Evolutionary conservation across 495 filamentous ascomycete species (phyloP).

Genomic region (Hyaloscypha variabilis): DNA sequence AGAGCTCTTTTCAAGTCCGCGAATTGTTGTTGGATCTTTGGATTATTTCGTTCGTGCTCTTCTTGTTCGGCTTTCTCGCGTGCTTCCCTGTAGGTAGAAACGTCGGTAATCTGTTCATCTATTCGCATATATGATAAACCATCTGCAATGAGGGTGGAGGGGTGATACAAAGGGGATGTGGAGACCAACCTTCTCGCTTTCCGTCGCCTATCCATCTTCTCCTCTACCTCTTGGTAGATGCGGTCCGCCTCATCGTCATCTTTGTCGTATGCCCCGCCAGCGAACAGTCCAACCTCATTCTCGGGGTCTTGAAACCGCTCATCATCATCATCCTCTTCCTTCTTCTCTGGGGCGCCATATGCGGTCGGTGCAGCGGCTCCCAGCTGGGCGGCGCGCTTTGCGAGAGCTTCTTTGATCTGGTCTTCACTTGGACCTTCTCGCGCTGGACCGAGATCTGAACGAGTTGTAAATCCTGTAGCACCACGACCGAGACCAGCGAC

Average conservation of each 20-base stretch:
- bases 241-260: conserved; percentile 97
- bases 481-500: conserved; percentile 97
- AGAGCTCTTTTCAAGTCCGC: conserved; percentile 92
- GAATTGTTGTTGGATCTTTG: conserved; percentile 98
- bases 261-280: conserved; percentile 89
- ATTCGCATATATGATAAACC: conserved; percentile 67
- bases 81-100: conserved; percentile 82
- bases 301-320: conserved; percentile 95
- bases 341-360: conserved; percentile 78
- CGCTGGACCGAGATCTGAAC: conserved; percentile 94
- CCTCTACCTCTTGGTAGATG: conserved; percentile 93
- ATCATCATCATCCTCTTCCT: conserved; percentile 76
- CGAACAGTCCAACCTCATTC: conserved; percentile 94
- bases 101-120: conserved; percentile 87
- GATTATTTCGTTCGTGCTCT: conserved; percentile 95
- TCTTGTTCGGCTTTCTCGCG: conserved; percentile 88
- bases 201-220: conserved; percentile 90
- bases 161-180: conserved; percentile 31
- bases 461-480: conserved; percentile 96
- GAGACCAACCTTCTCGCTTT: conserved; percentile 86
- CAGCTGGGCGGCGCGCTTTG: conserved; percentile 83
- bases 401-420: conserved; percentile 95
- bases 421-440: conserved; percentile 97
- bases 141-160: conserved; percentile 45
- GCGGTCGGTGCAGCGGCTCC: conserved; percentile 79